Evolutionary conservation across 2,329 filamentous ascomycete species (phyloP).

Genomic region (Neofusicoccum kwambonambiense): DNA sequence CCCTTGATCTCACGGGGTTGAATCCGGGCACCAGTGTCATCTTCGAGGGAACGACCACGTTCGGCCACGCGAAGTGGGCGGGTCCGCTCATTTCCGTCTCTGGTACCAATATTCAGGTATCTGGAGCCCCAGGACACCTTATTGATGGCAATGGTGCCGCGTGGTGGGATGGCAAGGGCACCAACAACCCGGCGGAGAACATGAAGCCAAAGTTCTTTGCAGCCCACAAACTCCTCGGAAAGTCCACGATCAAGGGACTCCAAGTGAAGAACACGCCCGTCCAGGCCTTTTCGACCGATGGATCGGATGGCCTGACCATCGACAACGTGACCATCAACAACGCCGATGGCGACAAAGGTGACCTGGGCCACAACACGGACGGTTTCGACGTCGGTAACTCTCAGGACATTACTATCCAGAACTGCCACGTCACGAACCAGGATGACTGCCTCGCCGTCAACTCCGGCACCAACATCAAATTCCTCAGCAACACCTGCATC

Average conservation of each 20-base stretch:
- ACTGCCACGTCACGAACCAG: slow-evolving; percentile 56
- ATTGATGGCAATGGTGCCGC: slow-evolving; percentile 57
- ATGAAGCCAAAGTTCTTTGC: slow-evolving; percentile 53
- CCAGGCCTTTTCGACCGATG: slow-evolving; percentile 52
- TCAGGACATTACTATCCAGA: slow-evolving; percentile 50
- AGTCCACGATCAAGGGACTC: slow-evolving; percentile 49
- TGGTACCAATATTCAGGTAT: slow-evolving; percentile 59
- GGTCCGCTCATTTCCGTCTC: slow-evolving; percentile 64
- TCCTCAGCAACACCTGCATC: slow-evolving; percentile 44
- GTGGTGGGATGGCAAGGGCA: slow-evolving; percentile 52
- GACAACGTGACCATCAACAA: slow-evolving; percentile 58
- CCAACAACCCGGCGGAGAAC: slow-evolving; percentile 44
- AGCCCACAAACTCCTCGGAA: slow-evolving; percentile 51
- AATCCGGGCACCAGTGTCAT: slow-evolving; percentile 54
- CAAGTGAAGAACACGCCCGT: slow-evolving; percentile 52
- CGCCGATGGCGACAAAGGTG: slow-evolving; percentile 44
- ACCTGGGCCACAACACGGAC: slow-evolving; percentile 52
- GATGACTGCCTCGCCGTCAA: slow-evolving; percentile 62
- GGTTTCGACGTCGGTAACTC: slow-evolving; percentile 56
- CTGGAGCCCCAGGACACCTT: slow-evolving; percentile 54
- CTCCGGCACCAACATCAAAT: slow-evolving; percentile 48
- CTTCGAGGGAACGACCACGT: slow-evolving; percentile 66
- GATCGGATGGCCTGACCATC: slow-evolving; percentile 46
- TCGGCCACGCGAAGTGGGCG: slow-evolving; percentile 64
- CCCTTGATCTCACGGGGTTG: slow-evolving; percentile 58